Evolutionary conservation across 495 filamentous ascomycete species (phyloP).

Genomic region (Aspergillus affinis): DNA sequence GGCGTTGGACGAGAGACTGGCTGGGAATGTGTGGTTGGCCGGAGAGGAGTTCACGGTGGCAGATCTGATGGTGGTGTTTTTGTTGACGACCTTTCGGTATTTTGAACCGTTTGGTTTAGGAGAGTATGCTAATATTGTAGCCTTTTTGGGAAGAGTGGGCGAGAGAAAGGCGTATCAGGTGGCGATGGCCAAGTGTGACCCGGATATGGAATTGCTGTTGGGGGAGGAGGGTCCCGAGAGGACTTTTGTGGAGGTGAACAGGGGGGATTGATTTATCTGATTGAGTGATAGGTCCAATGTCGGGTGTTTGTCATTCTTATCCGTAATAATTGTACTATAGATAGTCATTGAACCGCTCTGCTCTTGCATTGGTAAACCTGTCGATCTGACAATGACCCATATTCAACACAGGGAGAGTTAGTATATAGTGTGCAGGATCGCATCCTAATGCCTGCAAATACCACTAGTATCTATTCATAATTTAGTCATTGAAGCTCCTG

Average conservation of each 20-base stretch:
- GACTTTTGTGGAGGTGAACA: not conserved
- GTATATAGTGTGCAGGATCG: no score
- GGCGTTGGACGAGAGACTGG: conserved; percentile 42
- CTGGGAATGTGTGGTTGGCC: conserved; percentile 46
- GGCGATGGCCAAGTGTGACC: conserved; percentile 49
- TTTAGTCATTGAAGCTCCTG: no score
- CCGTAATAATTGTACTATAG: no score
- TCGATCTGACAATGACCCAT: no score
- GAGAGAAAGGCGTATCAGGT: conserved; percentile 40
- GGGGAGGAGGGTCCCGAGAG: conserved; percentile 7
- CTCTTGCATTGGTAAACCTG: no score
- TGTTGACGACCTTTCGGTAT: conserved; percentile 51
- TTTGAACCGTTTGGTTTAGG: conserved; percentile 42
- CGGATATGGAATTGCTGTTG: conserved; percentile 29
- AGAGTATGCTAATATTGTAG: conserved; percentile 42
- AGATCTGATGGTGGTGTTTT: conserved; percentile 57
- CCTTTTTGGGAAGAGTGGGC: conserved; percentile 44
- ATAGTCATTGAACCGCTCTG: no score
- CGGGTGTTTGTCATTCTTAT: no score
- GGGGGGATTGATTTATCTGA: no score
- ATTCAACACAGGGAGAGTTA: no score
- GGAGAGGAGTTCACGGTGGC: conserved; percentile 58
- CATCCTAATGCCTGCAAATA: no score
- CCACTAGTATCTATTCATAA: no score
- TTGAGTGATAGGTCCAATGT: no score